Percentiles rank a stretch among this genome's conserved stretches.
These are phyloP conservation scores for Aspergillus ustus DNA, from an alignment of 2,329 filamentous ascomycete species.

Conservation along the genomic window DNA sequence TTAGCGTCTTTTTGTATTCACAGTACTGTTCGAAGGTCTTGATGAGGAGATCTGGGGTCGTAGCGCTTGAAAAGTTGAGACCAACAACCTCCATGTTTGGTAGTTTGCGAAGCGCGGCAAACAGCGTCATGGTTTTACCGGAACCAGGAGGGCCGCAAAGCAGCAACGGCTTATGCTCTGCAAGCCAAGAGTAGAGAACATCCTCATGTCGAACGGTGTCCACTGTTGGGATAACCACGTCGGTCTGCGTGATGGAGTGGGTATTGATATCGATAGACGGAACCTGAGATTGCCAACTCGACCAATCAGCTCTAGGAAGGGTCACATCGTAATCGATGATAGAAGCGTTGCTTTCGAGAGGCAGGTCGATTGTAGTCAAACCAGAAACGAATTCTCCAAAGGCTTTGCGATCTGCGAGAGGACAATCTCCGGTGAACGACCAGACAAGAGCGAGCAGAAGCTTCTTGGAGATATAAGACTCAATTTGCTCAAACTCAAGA, in stretches of 20 bases:
- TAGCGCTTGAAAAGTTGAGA: slow-evolving; percentile 98
- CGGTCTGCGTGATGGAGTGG: slow-evolving; percentile 95
- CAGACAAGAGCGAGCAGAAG: slow-evolving; percentile 89
- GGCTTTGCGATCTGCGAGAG: slow-evolving; percentile 79
- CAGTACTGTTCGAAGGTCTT: slow-evolving; percentile 99
- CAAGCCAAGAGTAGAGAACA: slow-evolving; percentile 98
- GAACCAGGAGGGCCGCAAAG: slow-evolving; percentile 97
- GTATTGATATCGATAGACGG: slow-evolving; percentile 96
- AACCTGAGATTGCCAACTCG: slow-evolving; percentile 91
- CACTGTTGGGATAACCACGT: slow-evolving; percentile 96
- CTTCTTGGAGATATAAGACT: slow-evolving; percentile 91
- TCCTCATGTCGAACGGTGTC: slow-evolving; percentile 98
- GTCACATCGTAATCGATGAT: slow-evolving; percentile 95
- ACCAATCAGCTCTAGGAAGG: slow-evolving; percentile 86
- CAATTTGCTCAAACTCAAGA: slow-evolving; percentile 85
- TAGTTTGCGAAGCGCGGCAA: slow-evolving; percentile 93
- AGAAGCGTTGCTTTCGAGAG: slow-evolving; percentile 74
- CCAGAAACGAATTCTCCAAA: slow-evolving; percentile 86
- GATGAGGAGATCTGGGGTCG: slow-evolving; percentile 94
- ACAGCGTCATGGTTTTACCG: slow-evolving; percentile 99
- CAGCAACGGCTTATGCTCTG: slow-evolving; percentile 95
- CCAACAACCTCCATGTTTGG: slow-evolving; percentile 99
- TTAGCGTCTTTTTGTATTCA: slow-evolving; percentile 98
- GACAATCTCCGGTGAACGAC: slow-evolving; percentile 95
- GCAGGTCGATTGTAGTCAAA: slow-evolving; percentile 83